phyloP scores from a whole-genome alignment of 1,284 basidiomycete genomes.

The Trichosporon sp. region DNA sequence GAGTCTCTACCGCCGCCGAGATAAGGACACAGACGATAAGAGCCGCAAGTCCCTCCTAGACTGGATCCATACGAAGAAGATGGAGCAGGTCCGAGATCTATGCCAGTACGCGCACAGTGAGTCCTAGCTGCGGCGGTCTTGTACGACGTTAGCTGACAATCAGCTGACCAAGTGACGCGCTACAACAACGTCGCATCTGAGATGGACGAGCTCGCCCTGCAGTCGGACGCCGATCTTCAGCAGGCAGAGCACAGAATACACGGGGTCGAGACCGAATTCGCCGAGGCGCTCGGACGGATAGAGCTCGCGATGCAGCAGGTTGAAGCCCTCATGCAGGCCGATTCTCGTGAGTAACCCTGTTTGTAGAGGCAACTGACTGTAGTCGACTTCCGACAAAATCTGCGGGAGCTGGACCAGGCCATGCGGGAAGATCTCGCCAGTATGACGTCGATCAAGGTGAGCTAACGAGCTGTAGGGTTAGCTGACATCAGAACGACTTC shows the following conservation, averaged over 20 bases:
- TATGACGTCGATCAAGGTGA: constrained; percentile 51
- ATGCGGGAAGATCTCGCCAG: constrained; percentile 51
- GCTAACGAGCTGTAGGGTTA: neutral
- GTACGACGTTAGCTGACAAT: neutral
- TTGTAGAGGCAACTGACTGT: neutral
- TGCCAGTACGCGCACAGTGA: constrained; percentile 46
- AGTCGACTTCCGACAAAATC: constrained; percentile 34
- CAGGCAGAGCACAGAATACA: constrained; percentile 64
- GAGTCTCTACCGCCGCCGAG: constrained; percentile 40
- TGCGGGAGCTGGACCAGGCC: constrained; percentile 48
- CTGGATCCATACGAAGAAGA: constrained; percentile 51
- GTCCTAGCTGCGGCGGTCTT: constrained; percentile 18
- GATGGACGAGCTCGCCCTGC: constrained; percentile 65
- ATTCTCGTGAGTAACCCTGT: constrained; percentile 17
- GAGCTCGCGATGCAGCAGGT: constrained; percentile 45
- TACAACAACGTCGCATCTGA: constrained; percentile 42
- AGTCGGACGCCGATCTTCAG: constrained; percentile 71
- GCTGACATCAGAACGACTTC: constrained; percentile 67
- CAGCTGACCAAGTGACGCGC: constrained; percentile 43
- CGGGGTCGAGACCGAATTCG: constrained; percentile 57
- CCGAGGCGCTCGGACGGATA: constrained; percentile 41
- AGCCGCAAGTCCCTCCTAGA: constrained; percentile 49
- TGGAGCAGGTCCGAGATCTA: constrained; percentile 53
- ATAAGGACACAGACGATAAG: constrained; percentile 37
- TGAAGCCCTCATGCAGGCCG: constrained; percentile 35